Conservation (phyloP, 2,329 filamentous ascomycete species). For the Ophiostoma montium region DNA sequence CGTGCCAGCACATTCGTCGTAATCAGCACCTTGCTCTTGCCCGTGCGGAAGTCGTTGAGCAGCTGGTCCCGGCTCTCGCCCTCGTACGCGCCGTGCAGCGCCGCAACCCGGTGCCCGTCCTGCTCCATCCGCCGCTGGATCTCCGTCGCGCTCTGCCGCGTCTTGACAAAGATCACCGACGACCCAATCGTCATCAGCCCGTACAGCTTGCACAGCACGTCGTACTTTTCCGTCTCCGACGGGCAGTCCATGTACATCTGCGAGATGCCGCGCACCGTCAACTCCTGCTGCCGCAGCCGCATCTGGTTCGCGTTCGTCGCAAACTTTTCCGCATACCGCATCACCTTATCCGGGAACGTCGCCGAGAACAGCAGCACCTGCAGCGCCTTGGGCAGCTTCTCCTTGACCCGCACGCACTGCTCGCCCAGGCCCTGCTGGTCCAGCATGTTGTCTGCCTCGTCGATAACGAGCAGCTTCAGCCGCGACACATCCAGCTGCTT, state of each 20-base stretch:
- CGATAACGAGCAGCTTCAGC: constrained; percentile 74
- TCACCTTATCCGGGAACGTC: constrained; percentile 76
- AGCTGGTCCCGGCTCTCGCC: constrained; percentile 69
- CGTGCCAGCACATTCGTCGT: constrained; percentile 94
- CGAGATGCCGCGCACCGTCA: constrained; percentile 93
- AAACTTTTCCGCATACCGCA: constrained; percentile 70
- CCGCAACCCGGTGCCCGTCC: constrained; percentile 85
- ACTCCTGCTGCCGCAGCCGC: constrained; percentile 75
- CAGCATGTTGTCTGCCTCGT: constrained; percentile 98
- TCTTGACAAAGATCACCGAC: constrained; percentile 97
- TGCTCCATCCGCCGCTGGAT: constrained; percentile 76
- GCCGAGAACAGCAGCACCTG: constrained; percentile 94
- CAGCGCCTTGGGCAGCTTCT: constrained; percentile 58
- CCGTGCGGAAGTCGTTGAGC: constrained; percentile 73
- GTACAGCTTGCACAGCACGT: constrained; percentile 81
- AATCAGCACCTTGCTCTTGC: constrained; percentile 87
- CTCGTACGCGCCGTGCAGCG: constrained; percentile 78
- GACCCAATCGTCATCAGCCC: constrained; percentile 92
- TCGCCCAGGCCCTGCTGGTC: constrained; percentile 91
- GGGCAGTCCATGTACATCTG: constrained; percentile 96
- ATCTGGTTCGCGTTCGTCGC: constrained; percentile 77
- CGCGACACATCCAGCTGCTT: constrained; percentile 56
- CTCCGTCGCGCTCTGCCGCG: constrained; percentile 67
- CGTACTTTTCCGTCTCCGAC: constrained; percentile 69
- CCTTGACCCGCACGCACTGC: constrained; percentile 82